Conservation (phyloP, 352 stramenopile genomes). For the Nothophytophthora sp. region DNA sequence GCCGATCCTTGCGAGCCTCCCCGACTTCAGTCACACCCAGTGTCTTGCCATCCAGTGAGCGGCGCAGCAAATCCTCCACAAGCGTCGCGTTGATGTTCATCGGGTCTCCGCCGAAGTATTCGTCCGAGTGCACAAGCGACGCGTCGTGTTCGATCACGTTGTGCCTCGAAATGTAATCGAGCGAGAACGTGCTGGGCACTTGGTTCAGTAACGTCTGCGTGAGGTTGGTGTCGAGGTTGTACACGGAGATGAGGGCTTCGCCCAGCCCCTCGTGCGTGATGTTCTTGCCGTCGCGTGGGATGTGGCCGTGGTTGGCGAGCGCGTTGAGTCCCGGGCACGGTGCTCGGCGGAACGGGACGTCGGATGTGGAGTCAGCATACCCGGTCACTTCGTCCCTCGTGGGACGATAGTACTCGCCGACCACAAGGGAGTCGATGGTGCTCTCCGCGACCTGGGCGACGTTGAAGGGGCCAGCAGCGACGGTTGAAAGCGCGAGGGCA, state of each 20-base stretch:
- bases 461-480: slow-evolving; percentile 12
- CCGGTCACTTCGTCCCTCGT: slow-evolving; percentile 26
- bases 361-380: slow-evolving; percentile 23
- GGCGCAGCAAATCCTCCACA: slow-evolving; percentile 17
- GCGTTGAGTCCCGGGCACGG: slow-evolving; percentile 49
- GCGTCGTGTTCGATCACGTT: slow-evolving; percentile 56
- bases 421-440: slow-evolving; percentile 12
- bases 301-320: slow-evolving; percentile 53
- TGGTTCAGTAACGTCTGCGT: slow-evolving; percentile 20
- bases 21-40: slow-evolving; percentile 20
- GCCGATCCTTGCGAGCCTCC: slow-evolving; percentile 20
- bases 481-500: slow-evolving; percentile 6
- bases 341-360: slow-evolving; percentile 25
- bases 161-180: slow-evolving; percentile 34
- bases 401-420: slow-evolving; percentile 35
- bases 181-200: slow-evolving; percentile 20
- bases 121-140: slow-evolving; percentile 27
- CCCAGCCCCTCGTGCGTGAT: slow-evolving; percentile 25
- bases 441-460: slow-evolving; percentile 6
- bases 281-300: slow-evolving; percentile 48
- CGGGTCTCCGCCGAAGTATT: slow-evolving; percentile 24
- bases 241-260: slow-evolving; percentile 24
- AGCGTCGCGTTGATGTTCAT: slow-evolving; percentile 21
- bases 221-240: slow-evolving; percentile 24
- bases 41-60: slow-evolving; percentile 15